phyloP scores from a whole-genome alignment of 2,329 filamentous ascomycete species.

The Malbranchea cinnamomea region DNA sequence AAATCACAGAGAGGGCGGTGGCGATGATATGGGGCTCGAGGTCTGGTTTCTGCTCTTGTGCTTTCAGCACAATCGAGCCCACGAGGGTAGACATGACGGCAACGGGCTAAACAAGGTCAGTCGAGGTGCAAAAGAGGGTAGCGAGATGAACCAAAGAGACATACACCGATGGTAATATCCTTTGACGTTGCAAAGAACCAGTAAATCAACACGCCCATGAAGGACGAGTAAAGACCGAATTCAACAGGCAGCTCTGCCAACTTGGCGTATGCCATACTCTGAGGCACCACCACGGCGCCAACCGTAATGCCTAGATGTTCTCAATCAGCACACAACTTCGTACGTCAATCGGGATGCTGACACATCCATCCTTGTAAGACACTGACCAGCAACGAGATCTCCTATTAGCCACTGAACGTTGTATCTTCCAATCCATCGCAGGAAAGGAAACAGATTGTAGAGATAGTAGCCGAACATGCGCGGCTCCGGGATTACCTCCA shows the following conservation, averaged over 20 bases:
- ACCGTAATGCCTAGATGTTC: constrained; percentile 46
- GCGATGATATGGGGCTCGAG: constrained; percentile 52
- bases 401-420: constrained; percentile 80
- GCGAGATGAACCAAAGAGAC: constrained; percentile 19
- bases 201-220: constrained; percentile 88
- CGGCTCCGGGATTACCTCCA: constrained; percentile 45
- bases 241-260: constrained; percentile 67
- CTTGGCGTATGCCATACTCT: constrained; percentile 88
- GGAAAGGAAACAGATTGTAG: constrained; percentile 67
- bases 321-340: too few species aligned
- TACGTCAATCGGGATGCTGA: too few species aligned
- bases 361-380: too few species aligned
- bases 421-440: constrained; percentile 78
- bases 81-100: constrained; percentile 89
- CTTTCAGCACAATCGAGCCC: constrained; percentile 61
- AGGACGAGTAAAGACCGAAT: constrained; percentile 86
- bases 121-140: constrained; percentile 6
- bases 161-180: constrained; percentile 88
- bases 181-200: constrained; percentile 98
- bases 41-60: constrained; percentile 39
- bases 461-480: constrained; percentile 45
- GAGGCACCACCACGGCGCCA: constrained; percentile 75
- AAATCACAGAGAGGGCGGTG: constrained; percentile 61
- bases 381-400: constrained; percentile 71
- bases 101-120: constrained; percentile 48